These are phyloP conservation scores for Massariosphaeria phaeospora DNA, from an alignment of 495 filamentous ascomycete genomes.

Conservation along the genomic window DNA sequence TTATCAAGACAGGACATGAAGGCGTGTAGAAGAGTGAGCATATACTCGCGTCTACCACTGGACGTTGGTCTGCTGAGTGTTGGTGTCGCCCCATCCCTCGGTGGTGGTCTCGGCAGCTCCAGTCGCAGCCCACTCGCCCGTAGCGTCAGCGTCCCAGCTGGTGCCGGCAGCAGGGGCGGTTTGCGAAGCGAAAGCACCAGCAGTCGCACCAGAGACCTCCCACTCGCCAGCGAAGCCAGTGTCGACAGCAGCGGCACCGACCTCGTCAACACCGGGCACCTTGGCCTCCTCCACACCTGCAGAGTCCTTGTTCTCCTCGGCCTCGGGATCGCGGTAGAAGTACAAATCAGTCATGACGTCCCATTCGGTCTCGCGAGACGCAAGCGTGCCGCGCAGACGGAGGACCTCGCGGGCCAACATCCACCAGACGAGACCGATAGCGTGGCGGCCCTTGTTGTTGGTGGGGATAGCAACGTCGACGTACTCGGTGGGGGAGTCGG, in stretches of 20 bases:
- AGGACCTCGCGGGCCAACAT: conserved; percentile 99
- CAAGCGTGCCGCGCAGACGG: conserved; percentile 91
- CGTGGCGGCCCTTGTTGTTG: conserved; percentile 99
- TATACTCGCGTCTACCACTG: conserved; percentile 55
- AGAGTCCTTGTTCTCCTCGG: conserved; percentile 88
- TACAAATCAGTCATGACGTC: conserved; percentile 99
- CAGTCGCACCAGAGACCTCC: conserved; percentile 61
- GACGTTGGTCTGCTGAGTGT: conserved; percentile 21
- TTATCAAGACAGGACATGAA: background rate
- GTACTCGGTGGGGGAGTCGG: conserved; percentile 98
- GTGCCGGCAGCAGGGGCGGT: conserved; percentile 52
- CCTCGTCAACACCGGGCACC: conserved; percentile 75
- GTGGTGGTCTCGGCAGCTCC: conserved; percentile 45
- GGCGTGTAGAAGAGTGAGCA: background rate
- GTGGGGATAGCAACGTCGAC: conserved; percentile 99
- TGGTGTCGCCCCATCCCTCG: conserved; percentile 42
- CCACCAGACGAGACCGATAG: conserved; percentile 99
- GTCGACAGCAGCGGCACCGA: conserved; percentile 71
- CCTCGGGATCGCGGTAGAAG: conserved; percentile 99
- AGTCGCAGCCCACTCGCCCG: conserved; percentile 65
- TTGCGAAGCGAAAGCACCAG: conserved; percentile 58
- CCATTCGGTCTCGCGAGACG: conserved; percentile 91
- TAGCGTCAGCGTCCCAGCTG: conserved; percentile 77
- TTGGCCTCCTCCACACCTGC: conserved; percentile 48
- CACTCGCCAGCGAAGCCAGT: conserved; percentile 73